These are phyloP conservation scores for Byssoonygena ceratinophila DNA, from an alignment of 2,329 filamentous ascomycete species.

Conservation along the genomic window DNA sequence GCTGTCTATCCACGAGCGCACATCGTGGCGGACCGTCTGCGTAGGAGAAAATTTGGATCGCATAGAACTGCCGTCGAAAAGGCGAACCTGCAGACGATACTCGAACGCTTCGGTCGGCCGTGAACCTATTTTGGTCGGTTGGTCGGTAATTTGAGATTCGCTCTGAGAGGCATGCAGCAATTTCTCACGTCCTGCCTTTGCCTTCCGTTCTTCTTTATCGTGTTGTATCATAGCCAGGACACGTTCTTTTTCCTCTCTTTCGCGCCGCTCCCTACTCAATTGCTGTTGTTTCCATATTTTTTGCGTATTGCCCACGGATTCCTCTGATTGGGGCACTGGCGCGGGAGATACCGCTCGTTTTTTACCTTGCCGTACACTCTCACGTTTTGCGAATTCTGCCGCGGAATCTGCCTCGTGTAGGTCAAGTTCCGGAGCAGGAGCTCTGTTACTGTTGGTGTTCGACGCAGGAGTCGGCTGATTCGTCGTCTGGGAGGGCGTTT, in stretches of 20 bases:
- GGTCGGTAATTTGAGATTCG: slow-evolving; percentile 6
- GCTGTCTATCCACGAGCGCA: slow-evolving; percentile 68
- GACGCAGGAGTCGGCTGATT: slow-evolving; percentile 5
- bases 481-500: slow-evolving; percentile 2
- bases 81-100: slow-evolving; percentile 63
- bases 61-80: slow-evolving; percentile 75
- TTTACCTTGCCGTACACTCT: slow-evolving; percentile 22
- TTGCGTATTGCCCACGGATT: slow-evolving; percentile 32
- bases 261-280: slow-evolving; percentile 53
- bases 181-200: slow-evolving; percentile 45
- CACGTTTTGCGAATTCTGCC: slow-evolving; percentile 18
- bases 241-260: slow-evolving; percentile 56
- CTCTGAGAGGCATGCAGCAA: slow-evolving; percentile 18
- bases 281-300: slow-evolving; percentile 46
- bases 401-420: slow-evolving; percentile 13
- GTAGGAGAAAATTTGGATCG: slow-evolving; percentile 58
- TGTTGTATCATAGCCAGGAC: slow-evolving; percentile 66
- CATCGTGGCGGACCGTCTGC: slow-evolving; percentile 52
- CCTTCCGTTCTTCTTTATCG: slow-evolving; percentile 59
- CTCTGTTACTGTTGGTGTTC: slow-evolving; percentile 2
- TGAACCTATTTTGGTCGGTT: slow-evolving; percentile 9
- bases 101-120: slow-evolving; percentile 19
- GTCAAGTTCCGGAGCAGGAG: slow-evolving; percentile 1
- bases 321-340: neutral
- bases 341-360: slow-evolving; percentile 7